Evolutionary conservation across 306 rosid species (phyloP), one percentile per base, ranked within the genome.

Genomic region (Citrullus mucosospermus): DNA sequence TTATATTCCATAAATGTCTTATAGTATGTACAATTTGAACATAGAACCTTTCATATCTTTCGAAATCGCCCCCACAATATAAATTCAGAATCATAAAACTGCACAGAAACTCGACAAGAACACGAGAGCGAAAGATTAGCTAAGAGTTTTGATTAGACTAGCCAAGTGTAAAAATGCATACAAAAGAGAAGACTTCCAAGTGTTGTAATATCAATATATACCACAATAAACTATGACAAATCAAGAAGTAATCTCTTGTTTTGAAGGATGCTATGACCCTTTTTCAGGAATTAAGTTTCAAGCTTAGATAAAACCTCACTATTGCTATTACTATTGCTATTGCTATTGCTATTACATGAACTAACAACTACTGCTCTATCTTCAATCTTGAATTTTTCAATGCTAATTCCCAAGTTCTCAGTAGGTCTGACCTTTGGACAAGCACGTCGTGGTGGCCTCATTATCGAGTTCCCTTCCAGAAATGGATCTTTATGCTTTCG

Each of bases 401-500:
- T 73, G 61, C 46, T 51, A 73, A 48, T 51, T 30, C 60, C 61
- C 43, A 73, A 73, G 43, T 73, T 73, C 15, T 50, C 77, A 4
- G 41, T 8, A 30, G 59, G 46, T 51, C 28, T 73, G 14, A 48
- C 77, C 77, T 73, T 73, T 11, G 77, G 43, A 30, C 28, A 41
- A 51, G 25, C 77, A 51, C 14, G 61, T 15, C 28, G 60, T 2
- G 77, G 44, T 6, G 77, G 59, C 60, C 16, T 50, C 22, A 16
- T 28, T 43, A 4, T 73, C 43, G 9, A 28, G 43, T 51, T 73
- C 4, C 54, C 77, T 16, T 73, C 60, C 12, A 51, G 46, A 51
- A 51, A 73, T 4, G 60, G 14, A 46, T 88, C 93, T 75, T 84
- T 83, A 39, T 83, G 50, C 79, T 81, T 91, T 51, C 96, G 88